Base-by-base conservation (phyloP, 768 basidiomycete genomes). In the Hysterangium stoloniferum region DNA sequence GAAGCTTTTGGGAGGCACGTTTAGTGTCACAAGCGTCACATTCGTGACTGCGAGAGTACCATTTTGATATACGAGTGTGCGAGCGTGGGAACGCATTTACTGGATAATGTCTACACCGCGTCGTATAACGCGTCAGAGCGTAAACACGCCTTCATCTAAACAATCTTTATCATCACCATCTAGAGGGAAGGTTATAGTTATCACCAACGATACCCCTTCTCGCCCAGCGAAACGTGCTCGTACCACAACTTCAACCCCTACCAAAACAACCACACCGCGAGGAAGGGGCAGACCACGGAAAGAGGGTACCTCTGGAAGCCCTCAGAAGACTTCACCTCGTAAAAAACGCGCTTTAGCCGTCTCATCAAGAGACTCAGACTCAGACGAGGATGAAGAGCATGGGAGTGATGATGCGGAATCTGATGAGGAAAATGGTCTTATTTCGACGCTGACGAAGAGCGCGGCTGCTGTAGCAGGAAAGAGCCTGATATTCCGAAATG, bases 401-500 rank as follows among this genome's bases (percentile, higher is more conserved):
- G 24, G 9, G 11, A 28, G 28, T 9, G 47, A 24, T 24, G 29
- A 31, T 15, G 49, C 27, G 9, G 34, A 47, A 12, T 36, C 36
- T 12, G 36, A 13, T 13, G 35, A n/a, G 45, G 38, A 31, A 29
- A 27, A 33, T 35, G 37, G 28, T 24, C 34, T 38, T 43, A 41
- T 35, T 29, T 46, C 51, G 28, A 33, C 25, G 22, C 38, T 47
- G 40, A 52, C 22, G 33, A 46, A 28, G 45, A 44, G 5, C 42
- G 35, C 17, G 46, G 40, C 1, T 17, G 37, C 44, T 22, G 27
- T 20, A 5, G 36, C 33, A 40, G 49, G 49, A 19, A 51, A 48
- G 22, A 51, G 29, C 11, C 52, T 60, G 35, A 64, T 87, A 42
- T 75, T 79, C 4, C 74, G 77, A 22, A 80, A 87, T 5, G 70